A percentile compares a stretch with the other conserved stretches of the same genome.
These are phyloP conservation scores for Achaetomiella virescens DNA, from an alignment of 495 filamentous ascomycete species.

Conservation along the genomic window DNA sequence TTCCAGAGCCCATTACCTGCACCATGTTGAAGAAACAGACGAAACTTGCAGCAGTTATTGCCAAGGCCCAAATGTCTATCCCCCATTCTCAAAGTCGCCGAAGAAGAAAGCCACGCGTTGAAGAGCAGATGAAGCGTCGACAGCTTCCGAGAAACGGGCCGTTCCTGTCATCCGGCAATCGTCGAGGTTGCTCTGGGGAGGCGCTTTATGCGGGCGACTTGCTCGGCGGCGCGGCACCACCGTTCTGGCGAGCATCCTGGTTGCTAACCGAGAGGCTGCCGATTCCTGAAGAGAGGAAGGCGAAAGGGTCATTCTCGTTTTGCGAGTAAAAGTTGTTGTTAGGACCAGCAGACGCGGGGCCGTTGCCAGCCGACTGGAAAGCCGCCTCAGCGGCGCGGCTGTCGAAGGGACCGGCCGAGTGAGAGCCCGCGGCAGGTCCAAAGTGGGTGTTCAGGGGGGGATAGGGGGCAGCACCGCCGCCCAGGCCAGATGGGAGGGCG, in stretches of 20 bases:
- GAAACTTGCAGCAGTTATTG: constrained; percentile 33
- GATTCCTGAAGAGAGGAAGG: constrained; percentile 79
- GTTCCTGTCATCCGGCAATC: constrained; percentile 5
- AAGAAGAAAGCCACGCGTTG: constrained; percentile 22
- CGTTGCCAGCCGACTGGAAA: constrained; percentile 78
- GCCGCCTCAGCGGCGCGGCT: constrained; percentile 88
- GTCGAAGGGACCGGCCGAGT: constrained; percentile 85
- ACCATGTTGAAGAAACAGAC: constrained; percentile 30
- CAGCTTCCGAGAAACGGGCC: constrained; percentile 14
- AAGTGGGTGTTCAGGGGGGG: constrained; percentile 76
- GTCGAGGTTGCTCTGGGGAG: neutral
- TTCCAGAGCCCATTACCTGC: constrained; percentile 30
- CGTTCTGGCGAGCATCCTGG: constrained; percentile 76
- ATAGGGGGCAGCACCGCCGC: constrained; percentile 71
- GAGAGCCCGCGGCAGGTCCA: constrained; percentile 62
- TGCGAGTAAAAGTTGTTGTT: constrained; percentile 56
- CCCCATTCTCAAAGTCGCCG: constrained; percentile 26
- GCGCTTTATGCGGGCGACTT: constrained; percentile 56
- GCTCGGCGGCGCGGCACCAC: constrained; percentile 52
- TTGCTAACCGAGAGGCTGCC: constrained; percentile 76
- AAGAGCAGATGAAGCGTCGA: constrained; percentile 18
- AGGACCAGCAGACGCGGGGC: constrained; percentile 57
- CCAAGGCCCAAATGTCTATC: constrained; percentile 35
- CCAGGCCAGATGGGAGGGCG: constrained; percentile 82
- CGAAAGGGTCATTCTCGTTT: constrained; percentile 72